These are phyloP conservation scores for Vaccinium vitisidaea DNA, from an alignment of 148 eudicot species.

Conservation along the genomic window DNA sequence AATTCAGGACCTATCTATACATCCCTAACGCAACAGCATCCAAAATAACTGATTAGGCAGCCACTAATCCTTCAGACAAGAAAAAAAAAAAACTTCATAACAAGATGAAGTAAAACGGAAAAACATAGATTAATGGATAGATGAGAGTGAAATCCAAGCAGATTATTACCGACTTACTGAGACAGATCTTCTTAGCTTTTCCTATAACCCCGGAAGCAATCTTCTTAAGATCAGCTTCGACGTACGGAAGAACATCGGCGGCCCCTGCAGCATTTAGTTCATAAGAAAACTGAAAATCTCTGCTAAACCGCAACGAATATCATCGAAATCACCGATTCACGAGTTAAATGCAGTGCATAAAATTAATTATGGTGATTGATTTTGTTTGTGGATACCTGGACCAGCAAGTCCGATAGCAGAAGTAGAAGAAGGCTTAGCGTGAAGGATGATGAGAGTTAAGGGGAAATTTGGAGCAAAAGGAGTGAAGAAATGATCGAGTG, in stretches of 20 bases:
- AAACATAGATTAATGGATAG: not conserved
- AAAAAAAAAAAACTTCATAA: not conserved
- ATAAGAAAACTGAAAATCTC: not conserved
- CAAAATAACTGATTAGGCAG: not conserved
- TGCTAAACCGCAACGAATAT: not conserved
- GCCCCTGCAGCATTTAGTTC: slow-evolving; percentile 34
- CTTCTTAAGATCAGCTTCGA: slow-evolving; percentile 50
- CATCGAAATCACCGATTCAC: not conserved
- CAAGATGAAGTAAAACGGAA: not conserved
- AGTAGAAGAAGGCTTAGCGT: slow-evolving; percentile 50
- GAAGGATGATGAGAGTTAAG: slow-evolving; percentile 48
- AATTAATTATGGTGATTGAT: not conserved
- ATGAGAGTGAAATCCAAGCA: not conserved
- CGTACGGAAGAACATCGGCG: slow-evolving; percentile 40
- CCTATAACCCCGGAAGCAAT: slow-evolving; percentile 44
- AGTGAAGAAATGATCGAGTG: slow-evolving; percentile 49
- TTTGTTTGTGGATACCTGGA: slow-evolving; percentile 37
- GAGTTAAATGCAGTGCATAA: not conserved
- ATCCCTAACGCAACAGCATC: not conserved
- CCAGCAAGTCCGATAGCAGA: slow-evolving; percentile 48
- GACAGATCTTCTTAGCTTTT: slow-evolving; percentile 44
- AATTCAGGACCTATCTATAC: not conserved
- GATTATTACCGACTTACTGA: slow-evolving; percentile 36
- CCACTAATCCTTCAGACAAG: not conserved
- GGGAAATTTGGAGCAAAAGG: slow-evolving; percentile 36